phyloP scores from a whole-genome alignment of 2,329 filamentous ascomycete species.

The Fusarium algeriense region DNA sequence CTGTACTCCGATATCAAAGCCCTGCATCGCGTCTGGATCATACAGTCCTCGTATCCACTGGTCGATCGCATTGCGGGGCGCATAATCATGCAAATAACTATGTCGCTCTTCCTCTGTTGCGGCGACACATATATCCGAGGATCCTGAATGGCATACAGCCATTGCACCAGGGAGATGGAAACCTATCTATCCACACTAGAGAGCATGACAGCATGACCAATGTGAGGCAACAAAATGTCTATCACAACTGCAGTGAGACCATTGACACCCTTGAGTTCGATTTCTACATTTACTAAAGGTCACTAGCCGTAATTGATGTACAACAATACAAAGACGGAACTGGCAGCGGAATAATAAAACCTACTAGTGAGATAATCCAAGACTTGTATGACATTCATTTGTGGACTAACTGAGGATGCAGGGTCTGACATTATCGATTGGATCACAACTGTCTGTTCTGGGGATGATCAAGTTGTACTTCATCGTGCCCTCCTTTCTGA shows the following conservation, averaged over 20 bases:
- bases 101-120: background rate
- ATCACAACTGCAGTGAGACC: background rate
- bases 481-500: background rate
- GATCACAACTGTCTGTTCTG: background rate
- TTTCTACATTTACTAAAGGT: background rate
- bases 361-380: background rate
- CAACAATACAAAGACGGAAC: background rate
- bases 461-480: background rate
- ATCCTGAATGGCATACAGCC: background rate
- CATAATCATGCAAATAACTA: background rate
- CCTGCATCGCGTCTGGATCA: background rate
- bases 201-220: background rate
- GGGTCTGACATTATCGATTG: background rate
- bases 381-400: background rate
- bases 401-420: background rate
- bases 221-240: background rate
- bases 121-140: background rate
- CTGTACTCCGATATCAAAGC: background rate
- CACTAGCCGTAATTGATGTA: background rate
- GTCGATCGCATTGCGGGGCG: background rate
- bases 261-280: background rate
- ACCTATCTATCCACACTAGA: background rate
- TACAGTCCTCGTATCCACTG: background rate
- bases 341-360: background rate
- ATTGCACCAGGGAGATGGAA: background rate